Base-by-base conservation (phyloP, 176 grass and related monocot genomes). In the Avena eriantha region DNA sequence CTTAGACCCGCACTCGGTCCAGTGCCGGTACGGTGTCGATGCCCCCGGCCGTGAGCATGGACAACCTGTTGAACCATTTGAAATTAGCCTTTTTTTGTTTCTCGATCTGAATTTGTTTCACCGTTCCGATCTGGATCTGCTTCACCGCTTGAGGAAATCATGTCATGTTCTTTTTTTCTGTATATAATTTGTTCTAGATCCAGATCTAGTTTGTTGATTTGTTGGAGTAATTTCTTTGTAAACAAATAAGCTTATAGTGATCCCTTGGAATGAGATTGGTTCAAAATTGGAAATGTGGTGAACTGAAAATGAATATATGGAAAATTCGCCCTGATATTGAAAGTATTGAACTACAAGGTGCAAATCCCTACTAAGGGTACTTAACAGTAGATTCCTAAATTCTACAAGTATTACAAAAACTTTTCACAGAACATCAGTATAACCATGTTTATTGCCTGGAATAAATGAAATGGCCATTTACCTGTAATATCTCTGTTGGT, bases 401-500 rank as follows among this genome's bases (percentile, higher is more conserved):
- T 75, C 59, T 49, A 73, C 26, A 80, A 33, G 59, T 15, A 76
- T 18, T 24, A 56, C 36, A 58, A 59, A 58, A 80, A 2, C 1
- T 22, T 18, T 75, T 4, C 8, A 29, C 29, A 29, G 55, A 84
- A 78, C 21, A 87, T 66, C 34, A 84, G 46, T 24, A 57, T 6
- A 39, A 54, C 13, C 76, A 39, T 71, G 78, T 80, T 45, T 76
- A 67, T 50, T 69, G 61, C 5, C 60, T 56, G 15, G 4, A 60
- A 80, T 66, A 51, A 53, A 88, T 70, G 23, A 80, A 81, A 61
- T 29, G 29, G 79, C 41, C 33, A 5, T 78, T 87, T 91, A 98
- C 96, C 93, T 91, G 86, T 87, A 88, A 91, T 81, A 57, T 90
- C 88, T 87, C 93, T 94, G 74, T 94, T 85, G 35, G 82, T 92